phyloP scores from a whole-genome alignment of 371 early-diverging fungal genomes.

The Rhizopus stolonifer region DNA sequence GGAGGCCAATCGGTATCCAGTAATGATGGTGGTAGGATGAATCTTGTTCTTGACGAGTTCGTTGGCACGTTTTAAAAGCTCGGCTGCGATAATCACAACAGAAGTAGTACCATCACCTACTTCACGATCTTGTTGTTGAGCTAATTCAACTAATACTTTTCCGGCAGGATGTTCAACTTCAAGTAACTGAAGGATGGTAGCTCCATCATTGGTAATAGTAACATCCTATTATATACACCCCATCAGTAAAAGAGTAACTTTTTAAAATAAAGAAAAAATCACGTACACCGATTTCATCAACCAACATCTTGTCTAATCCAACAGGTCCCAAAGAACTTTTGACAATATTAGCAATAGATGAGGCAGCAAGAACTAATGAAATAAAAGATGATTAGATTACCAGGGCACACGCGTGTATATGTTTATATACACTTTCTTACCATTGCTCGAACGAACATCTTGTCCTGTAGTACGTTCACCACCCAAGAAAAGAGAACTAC shows the following conservation, averaged over 20 bases:
- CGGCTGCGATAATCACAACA: slow-evolving; percentile 99
- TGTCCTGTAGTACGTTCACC: slow-evolving; percentile 93
- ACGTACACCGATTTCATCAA: slow-evolving; percentile 98
- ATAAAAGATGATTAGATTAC: background rate
- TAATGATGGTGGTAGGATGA: slow-evolving; percentile 98
- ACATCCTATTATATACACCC: slow-evolving; percentile 79
- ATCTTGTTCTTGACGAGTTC: slow-evolving; percentile 97
- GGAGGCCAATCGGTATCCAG: slow-evolving; percentile 97
- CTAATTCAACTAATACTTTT: slow-evolving; percentile 96
- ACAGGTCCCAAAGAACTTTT: slow-evolving; percentile 99
- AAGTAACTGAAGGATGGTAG: slow-evolving; percentile 97
- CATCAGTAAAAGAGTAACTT: background rate
- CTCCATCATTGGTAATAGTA: slow-evolving; percentile 99
- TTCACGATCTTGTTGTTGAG: slow-evolving; percentile 99
- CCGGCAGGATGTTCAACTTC: slow-evolving; percentile 99
- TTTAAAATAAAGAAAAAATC: background rate
- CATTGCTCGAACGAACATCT: slow-evolving; percentile 94
- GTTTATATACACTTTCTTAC: slow-evolving; percentile 48
- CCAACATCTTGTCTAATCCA: slow-evolving; percentile 99
- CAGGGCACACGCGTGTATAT: slow-evolving; percentile 7
- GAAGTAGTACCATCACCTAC: slow-evolving; percentile 99
- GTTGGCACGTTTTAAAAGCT: slow-evolving; percentile 95
- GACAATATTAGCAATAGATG: slow-evolving; percentile 97
- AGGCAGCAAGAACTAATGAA: slow-evolving; percentile 58
- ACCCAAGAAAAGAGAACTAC: slow-evolving; percentile 61